Base-by-base conservation (phyloP, 176 grass and related monocot genomes). In the Sorghum bicolor region DNA sequence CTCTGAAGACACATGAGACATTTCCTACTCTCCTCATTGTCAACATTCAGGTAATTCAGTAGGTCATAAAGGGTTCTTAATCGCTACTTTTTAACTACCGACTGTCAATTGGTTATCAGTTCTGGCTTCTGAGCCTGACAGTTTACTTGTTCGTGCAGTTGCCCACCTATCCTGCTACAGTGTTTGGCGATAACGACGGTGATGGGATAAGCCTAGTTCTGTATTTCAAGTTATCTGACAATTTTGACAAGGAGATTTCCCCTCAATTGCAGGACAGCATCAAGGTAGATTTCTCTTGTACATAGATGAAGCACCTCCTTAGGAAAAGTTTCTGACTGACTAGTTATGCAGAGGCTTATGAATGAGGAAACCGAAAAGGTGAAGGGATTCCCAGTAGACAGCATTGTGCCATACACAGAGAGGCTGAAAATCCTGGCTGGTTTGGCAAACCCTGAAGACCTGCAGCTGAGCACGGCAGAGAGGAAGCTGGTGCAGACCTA, bases 391-490 rank as follows among this genome's bases (percentile, higher is more conserved):
- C 74, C 88, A 25, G 69, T 96, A 36, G 93, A 98, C 71, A 95
- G 83, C 17, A 87, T 28, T 12, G 83, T 85, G 36, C 77, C 91
- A 58, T 98, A 94, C 83, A 88, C 93, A 71, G 96, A 95, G 78
- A 90, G 96, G 65, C 84, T 98, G 69, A 98, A 98, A 82, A 98
- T 98, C 79, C 67, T 98, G 57, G 87, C 96, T 25, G 93, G 93
- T 57, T 74, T 98, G 29, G 85, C 72, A 67, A 98, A 98, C 60
- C 91, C 96, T 72, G 93, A 94, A 0, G 96, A 98, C 81, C 52
- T 98, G 76, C 91, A 92, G 64, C 90, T 98, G 15, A 95, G 87
- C 48, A 41, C 85, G 41, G 69, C 93, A 12, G 96, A 98, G 67
- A 93, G 86, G 84, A 95, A 90, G 65, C 93, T 95, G 69, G 85